Conservation (phyloP, 331 rosid genomes). For the Pyrus hybrid region DNA sequence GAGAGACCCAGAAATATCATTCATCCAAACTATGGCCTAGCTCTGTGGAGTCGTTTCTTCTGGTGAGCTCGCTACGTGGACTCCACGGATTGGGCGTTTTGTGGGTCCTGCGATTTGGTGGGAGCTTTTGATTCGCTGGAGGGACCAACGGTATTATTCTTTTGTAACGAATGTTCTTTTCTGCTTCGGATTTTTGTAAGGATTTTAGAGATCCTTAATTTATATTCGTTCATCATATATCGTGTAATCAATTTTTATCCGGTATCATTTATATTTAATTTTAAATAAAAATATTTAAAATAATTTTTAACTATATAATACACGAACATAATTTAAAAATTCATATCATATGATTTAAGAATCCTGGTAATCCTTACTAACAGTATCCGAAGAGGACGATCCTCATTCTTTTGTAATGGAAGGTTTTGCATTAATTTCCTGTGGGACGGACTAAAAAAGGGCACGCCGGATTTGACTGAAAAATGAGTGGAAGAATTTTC, state of each 20-base stretch:
- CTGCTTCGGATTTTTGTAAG: no score
- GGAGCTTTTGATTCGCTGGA: not conserved
- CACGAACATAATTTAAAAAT: accelerated
- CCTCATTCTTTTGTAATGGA: no score
- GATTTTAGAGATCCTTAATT: no score
- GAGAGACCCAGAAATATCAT: not conserved
- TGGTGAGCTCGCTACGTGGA: not conserved
- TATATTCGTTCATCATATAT: accelerated
- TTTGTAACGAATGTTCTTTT: no score
- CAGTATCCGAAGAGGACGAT: no score
- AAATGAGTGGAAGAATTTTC: not conserved
- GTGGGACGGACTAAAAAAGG: not conserved
- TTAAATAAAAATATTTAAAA: no score
- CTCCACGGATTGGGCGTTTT: not conserved
- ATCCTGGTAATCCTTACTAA: no score
- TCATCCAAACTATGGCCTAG: not conserved
- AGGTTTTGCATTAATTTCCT: not conserved
- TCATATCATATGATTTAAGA: no score
- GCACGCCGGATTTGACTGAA: not conserved
- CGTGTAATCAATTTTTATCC: accelerated
- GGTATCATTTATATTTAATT: no score
- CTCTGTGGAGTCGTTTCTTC: not conserved
- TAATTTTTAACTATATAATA: no score
- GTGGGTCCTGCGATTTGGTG: not conserved
- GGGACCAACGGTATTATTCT: not conserved